phyloP scores from a whole-genome alignment of 805 yeast species.

The Millerago galiae region DNA sequence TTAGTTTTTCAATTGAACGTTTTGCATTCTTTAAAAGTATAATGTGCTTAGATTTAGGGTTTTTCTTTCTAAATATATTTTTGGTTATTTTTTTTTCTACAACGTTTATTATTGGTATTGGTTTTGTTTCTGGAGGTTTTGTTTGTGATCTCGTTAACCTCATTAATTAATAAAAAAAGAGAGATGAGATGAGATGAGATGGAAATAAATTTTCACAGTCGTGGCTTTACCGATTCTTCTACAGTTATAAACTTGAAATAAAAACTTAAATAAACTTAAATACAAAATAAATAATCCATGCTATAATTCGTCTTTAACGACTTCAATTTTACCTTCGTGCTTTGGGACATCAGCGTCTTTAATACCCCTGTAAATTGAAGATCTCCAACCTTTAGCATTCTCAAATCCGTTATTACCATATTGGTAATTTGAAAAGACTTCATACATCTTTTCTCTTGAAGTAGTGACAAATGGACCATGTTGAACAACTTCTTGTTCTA shows the following conservation, averaged over 20 bases:
- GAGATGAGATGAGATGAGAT: not conserved
- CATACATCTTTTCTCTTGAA: conserved; percentile 53
- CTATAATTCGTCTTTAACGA: conserved; percentile 13
- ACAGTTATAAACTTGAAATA: too few species aligned
- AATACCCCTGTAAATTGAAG: conserved; percentile 32
- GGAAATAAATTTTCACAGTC: too few species aligned
- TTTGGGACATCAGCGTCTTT: conserved; percentile 21
- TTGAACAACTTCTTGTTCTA: conserved; percentile 74
- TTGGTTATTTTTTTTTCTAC: not conserved
- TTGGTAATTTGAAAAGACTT: conserved; percentile 72
- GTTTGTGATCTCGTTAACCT: not conserved
- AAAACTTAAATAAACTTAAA: not conserved
- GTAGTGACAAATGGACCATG: conserved; percentile 91
- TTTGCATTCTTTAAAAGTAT: not conserved
- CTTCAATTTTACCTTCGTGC: conserved; percentile 5
- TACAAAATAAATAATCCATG: not conserved
- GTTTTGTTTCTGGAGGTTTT: not conserved
- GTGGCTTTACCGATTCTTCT: too few species aligned
- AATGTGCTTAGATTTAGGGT: too few species aligned
- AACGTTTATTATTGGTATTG: not conserved
- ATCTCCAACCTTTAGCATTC: conserved; percentile 53
- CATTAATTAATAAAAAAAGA: too few species aligned
- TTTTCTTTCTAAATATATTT: too few species aligned
- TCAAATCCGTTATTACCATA: conserved; percentile 64
- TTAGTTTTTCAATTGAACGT: not conserved